Evolutionary conservation across 2,329 filamentous ascomycete species (phyloP).

Genomic region (Pestalotiopsis sp.): DNA sequence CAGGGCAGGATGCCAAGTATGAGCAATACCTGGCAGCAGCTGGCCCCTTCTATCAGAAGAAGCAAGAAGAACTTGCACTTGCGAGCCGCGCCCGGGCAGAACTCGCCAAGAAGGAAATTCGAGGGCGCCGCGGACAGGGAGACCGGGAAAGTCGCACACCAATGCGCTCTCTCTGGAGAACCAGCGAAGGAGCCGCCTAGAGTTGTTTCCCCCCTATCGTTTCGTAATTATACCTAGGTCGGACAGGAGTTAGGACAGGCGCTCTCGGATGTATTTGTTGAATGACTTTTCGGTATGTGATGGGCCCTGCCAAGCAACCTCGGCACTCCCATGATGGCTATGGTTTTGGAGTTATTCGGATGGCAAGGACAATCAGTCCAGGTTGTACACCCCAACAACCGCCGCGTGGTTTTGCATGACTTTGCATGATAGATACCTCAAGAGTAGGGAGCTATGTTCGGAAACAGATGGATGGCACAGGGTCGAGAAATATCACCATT

Average conservation of each 20-base stretch:
- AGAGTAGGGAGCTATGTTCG: background rate
- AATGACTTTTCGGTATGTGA: background rate
- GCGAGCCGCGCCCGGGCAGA: constrained; percentile 28
- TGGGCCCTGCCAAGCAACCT: background rate
- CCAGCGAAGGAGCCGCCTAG: constrained; percentile 18
- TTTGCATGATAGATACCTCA: background rate
- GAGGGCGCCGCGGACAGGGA: constrained; percentile 27
- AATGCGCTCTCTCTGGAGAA: constrained; percentile 25
- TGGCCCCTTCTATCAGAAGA: constrained; percentile 39
- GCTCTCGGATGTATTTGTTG: constrained; percentile 29
- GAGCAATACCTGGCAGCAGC: constrained; percentile 51
- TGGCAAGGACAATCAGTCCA: background rate
- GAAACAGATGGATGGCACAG: background rate
- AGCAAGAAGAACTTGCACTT: constrained; percentile 32
- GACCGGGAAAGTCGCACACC: constrained; percentile 19
- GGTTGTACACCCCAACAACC: background rate
- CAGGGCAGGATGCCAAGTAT: constrained; percentile 49
- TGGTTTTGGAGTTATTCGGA: background rate
- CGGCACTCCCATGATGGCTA: background rate
- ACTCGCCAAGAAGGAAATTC: constrained; percentile 28
- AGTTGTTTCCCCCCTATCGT: constrained; percentile 14
- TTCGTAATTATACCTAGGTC: constrained; percentile 26
- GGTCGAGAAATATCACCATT: background rate
- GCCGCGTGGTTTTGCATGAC: background rate
- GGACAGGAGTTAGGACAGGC: constrained; percentile 25